A percentile compares a stretch with the other conserved stretches of the same genome.
Conservation (phyloP, 176 grass and related monocot species). For the Carex scoparia region DNA sequence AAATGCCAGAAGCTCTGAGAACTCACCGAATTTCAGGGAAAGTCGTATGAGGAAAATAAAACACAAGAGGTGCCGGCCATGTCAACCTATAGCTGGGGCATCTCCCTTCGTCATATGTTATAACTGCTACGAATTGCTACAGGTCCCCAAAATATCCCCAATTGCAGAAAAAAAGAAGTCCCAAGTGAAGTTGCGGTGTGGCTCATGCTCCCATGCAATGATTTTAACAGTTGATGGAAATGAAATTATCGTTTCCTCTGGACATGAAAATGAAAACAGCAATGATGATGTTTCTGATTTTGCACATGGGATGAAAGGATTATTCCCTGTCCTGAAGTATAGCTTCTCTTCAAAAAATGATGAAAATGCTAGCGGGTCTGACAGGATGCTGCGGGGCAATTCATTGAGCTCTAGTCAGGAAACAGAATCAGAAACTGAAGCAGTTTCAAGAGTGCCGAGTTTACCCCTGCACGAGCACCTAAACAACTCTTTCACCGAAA, state of each 20-base stretch:
- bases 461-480: slow-evolving; percentile 44
- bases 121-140: slow-evolving; percentile 82
- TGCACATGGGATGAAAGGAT: slow-evolving; percentile 28
- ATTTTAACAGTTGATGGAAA: slow-evolving; percentile 58
- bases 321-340: slow-evolving; percentile 61
- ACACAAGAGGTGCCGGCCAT: slow-evolving; percentile 49
- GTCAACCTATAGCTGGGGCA: slow-evolving; percentile 58
- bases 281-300: slow-evolving; percentile 23
- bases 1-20: slow-evolving; percentile 19
- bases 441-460: slow-evolving; percentile 45
- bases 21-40: slow-evolving; percentile 9
- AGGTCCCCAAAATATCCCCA: slow-evolving; percentile 48
- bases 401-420: slow-evolving; percentile 17
- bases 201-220: slow-evolving; percentile 73
- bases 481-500: slow-evolving; percentile 45
- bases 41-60: slow-evolving; percentile 35
- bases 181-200: slow-evolving; percentile 66
- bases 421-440: slow-evolving; percentile 35
- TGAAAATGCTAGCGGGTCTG: slow-evolving; percentile 18
- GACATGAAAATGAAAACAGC: slow-evolving; percentile 32
- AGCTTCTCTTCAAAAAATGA: slow-evolving; percentile 51
- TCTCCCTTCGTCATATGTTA: slow-evolving; percentile 84
- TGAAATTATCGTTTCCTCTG: slow-evolving; percentile 45
- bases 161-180: slow-evolving; percentile 36
- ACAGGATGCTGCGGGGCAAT: background rate